Conservation (phyloP, 179 eudicot genomes). For the Carnegiea gigantea region DNA sequence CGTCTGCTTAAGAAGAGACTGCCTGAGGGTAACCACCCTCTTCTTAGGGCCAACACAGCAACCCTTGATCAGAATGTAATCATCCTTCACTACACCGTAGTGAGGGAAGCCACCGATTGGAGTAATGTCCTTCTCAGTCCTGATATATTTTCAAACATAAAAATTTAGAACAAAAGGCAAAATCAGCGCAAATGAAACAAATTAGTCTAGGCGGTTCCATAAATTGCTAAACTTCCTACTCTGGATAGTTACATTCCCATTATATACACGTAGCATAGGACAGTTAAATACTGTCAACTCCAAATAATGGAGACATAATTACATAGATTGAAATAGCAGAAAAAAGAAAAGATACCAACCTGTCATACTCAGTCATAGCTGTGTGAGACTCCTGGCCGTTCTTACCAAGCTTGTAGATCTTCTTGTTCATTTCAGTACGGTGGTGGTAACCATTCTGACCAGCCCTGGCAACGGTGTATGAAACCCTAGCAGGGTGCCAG, state of each 20-base stretch:
- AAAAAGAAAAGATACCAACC: conserved; percentile 33
- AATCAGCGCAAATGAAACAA: no score
- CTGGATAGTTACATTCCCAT: no score
- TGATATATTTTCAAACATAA: neutral
- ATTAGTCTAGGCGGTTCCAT: no score
- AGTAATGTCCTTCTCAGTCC: conserved; percentile 49
- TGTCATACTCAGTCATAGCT: conserved; percentile 73
- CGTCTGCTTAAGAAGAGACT: conserved; percentile 48
- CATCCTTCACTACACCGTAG: conserved; percentile 52
- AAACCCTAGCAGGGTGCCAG: conserved; percentile 85
- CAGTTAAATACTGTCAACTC: no score
- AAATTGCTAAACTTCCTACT: no score
- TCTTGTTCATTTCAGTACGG: conserved; percentile 86
- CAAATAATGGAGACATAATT: no score
- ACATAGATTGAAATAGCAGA: neutral
- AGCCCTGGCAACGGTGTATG: conserved; percentile 86
- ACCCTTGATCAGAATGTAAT: conserved; percentile 49
- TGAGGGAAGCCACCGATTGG: conserved; percentile 61
- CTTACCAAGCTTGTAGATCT: conserved; percentile 78
- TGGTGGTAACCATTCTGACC: conserved; percentile 92
- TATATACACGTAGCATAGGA: no score
- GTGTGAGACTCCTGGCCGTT: conserved; percentile 53
- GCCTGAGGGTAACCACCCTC: conserved; percentile 52
- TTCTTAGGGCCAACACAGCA: conserved; percentile 50
- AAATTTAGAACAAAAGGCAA: neutral